These are phyloP conservation scores for Jasminum sambac DNA, from an alignment of 257 asterid genomes.

Conservation along the genomic window DNA sequence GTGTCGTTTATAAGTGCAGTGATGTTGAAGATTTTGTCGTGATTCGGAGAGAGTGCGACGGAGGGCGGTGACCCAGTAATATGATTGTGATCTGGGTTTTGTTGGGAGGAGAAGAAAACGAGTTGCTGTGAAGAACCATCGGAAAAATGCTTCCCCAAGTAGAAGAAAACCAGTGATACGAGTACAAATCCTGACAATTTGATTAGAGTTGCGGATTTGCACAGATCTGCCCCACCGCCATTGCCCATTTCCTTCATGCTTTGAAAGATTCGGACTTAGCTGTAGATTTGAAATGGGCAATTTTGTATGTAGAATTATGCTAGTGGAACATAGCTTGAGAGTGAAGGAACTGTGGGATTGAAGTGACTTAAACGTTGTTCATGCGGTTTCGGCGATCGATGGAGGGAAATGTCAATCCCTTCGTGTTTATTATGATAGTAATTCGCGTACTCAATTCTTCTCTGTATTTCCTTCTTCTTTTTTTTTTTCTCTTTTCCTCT, in stretches of 20 bases:
- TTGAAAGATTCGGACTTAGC: neutral
- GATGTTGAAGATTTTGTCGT: slow-evolving; percentile 45
- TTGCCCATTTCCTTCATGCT: slow-evolving; percentile 27
- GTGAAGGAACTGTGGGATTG: neutral
- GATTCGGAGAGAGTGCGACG: slow-evolving; percentile 45
- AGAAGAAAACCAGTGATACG: slow-evolving; percentile 35
- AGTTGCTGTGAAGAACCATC: slow-evolving; percentile 31
- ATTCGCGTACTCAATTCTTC: neutral
- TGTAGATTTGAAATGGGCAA: neutral
- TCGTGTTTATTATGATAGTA: neutral
- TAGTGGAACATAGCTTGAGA: slow-evolving; percentile 2
- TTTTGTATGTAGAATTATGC: neutral
- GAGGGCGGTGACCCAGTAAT: slow-evolving; percentile 8
- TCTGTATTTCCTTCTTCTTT: too few species aligned
- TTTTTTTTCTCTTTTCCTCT: neutral
- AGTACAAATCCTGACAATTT: slow-evolving; percentile 28
- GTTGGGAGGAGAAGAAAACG: slow-evolving; percentile 38
- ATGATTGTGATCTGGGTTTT: slow-evolving; percentile 5
- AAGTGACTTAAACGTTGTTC: slow-evolving; percentile 6
- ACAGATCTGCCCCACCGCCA: slow-evolving; percentile 24
- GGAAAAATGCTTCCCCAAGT: slow-evolving; percentile 41
- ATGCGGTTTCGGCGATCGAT: neutral
- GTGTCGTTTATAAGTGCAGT: slow-evolving; percentile 47
- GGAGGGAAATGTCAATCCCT: neutral
- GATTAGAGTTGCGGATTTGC: slow-evolving; percentile 30